Evolutionary conservation across 139 green algal species (phyloP), one percentile per base, ranked within the genome.

Genomic region (Coelastrella sp.): DNA sequence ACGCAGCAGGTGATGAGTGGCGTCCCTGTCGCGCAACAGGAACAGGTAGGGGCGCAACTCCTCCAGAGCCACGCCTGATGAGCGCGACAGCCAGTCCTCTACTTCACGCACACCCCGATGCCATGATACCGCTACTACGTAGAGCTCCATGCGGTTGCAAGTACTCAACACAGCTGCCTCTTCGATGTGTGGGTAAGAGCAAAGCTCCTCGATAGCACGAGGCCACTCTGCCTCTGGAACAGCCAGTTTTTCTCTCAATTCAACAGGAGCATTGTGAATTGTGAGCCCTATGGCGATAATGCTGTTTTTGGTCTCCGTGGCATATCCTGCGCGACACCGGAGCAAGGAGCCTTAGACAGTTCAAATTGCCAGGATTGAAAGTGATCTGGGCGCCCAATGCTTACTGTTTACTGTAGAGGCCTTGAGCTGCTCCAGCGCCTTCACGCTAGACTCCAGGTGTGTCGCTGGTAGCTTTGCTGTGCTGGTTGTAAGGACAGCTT

Each of bases 81-180:
- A 96, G 20, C 94, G 94, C n/a, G 90, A 97, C 93, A 99, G 98
- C 98, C 98, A 99, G 87, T 99, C 97, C 92, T 99, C 98, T 0
- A 99, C 96, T 94, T 99, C 98, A 8, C 96, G 92, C 49, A 99
- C 97, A 58, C 97, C 98, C 58, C 98, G 91, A 93, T 99, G 96
- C 95, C 96, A 99, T 24, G 94, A 98, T 10, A 99, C 93, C 4
- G 94, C 98, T n/a, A 99, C 96, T 6, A 98, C 95, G 85, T 99
- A 99, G 8, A 99, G 94, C 95, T 99, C 98, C 97, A 99, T 98
- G 76, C 98, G 96, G 94, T 99, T 99, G 96, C 98, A 99, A 22
- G 98, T 99, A 35, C 96, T 99, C 56, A 99, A 94, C 56, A 99
- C 96, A 7, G 93, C 98, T 1, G 98, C 98, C 94, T 99, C 98